Evolutionary conservation across 345 rosid species (phyloP).

Genomic region (Eucalyptus melliodora): DNA sequence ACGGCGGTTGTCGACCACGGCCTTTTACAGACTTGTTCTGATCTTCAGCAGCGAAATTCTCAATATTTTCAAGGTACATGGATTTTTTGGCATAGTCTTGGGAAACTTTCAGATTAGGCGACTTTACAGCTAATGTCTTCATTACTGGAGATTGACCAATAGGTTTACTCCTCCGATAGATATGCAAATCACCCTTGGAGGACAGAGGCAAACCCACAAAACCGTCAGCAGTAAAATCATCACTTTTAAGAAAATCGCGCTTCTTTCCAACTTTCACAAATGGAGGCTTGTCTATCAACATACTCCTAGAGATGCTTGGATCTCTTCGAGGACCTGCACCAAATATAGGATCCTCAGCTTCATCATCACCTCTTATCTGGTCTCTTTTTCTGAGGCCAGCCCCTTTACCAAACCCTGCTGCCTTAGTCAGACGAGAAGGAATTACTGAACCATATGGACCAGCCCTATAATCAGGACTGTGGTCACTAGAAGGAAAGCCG

Average conservation of each 20-base stretch:
- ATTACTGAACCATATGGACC: constrained; percentile 18
- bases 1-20: constrained; percentile 4
- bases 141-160: constrained; percentile 13
- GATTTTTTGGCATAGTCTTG: constrained; percentile 23
- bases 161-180: constrained; percentile 24
- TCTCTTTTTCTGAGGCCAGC: constrained; percentile 30
- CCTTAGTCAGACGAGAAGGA: constrained; percentile 26
- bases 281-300: constrained; percentile 25
- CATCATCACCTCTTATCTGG: constrained; percentile 24
- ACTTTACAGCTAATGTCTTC: constrained; percentile 13
- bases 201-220: constrained; percentile 44
- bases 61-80: constrained; percentile 24
- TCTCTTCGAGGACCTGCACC: constrained; percentile 43
- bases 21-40: constrained; percentile 50
- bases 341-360: constrained; percentile 56
- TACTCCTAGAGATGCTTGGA: constrained; percentile 11
- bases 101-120: constrained; percentile 9
- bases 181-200: constrained; percentile 34
- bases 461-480: constrained; percentile 38
- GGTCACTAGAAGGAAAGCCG: constrained; percentile 24
- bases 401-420: constrained; percentile 29
- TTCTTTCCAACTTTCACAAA: constrained; percentile 41
- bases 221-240: constrained; percentile 26
- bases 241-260: constrained; percentile 25
- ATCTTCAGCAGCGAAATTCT: constrained; percentile 31